Base-by-base conservation (phyloP, 306 rosid species). In the Fagus sylvatica region DNA sequence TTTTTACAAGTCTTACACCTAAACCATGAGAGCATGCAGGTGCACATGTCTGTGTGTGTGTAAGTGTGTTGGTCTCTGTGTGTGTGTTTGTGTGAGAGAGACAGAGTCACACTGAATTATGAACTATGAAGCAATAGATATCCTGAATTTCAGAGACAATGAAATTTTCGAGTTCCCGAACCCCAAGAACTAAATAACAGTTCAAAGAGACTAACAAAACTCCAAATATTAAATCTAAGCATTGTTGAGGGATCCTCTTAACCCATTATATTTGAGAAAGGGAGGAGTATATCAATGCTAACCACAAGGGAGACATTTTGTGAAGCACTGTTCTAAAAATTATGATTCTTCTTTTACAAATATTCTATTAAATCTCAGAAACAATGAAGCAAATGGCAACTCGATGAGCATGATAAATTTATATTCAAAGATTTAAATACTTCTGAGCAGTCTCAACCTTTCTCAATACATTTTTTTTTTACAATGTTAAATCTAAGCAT, bases 251-350 rank as follows among this genome's bases (percentile, higher is more conserved):
- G 61, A 55, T 55, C 22, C 61, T 66, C 65, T 75, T 57, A 79
- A 13, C 49, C 65, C 78, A 83, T 62, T 13, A 46, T 2, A 33
- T 17, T 64, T 10, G 71, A 43, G 60, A 41, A 74, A 76, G 72
- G 66, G 68, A 71, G 48, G 22, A 74, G 16, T 74, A 46, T 11
- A 61, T 9, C 74, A 79, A 76, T 84, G 84, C 81, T 76, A 53
- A 68, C 9, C 62, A 34, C 11, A 46, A 48, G 12, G 37, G 0
- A 66, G 6, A 7, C 64, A 57, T 19, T 28, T 3, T 8, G 22
- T 17, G 57, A 53, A 16, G 19, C 22, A 3, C 17, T 53, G 8
- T 54, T 48, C 12, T 6, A 13, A 16, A 0, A 19, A 28, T 2
- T 19, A 1, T 9, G 36, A 28, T 57, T 28, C 34, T 57, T 28